Evolutionary conservation across 2,329 filamentous ascomycete species (phyloP), one percentile per base, ranked within the genome.

Genomic region (Penicillium sp.): DNA sequence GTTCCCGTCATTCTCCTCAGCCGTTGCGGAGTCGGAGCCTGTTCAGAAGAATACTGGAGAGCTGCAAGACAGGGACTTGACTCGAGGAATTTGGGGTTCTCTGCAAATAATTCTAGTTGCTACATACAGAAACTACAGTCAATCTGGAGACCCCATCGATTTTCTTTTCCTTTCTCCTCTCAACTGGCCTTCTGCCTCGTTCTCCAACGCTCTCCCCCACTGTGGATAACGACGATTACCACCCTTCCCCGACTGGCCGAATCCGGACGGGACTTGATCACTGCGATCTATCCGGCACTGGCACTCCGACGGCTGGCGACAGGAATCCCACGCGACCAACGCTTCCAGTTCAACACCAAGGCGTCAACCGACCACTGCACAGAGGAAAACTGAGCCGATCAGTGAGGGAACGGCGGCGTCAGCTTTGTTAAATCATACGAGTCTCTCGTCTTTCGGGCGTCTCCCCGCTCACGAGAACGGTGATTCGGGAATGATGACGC

Each of bases 401-500:
- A 18, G 18, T 18, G 18, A 18, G 18, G 18, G 18, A 18, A 18
- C 18, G 18, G 18, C 18, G 18, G 18, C 18, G 18, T 18, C 3
- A 18, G 18, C 18, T 18, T 18, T 18, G 18, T 18, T 18, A 3
- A 18, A 18, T 18, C 18, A 18, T 18, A 18, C 18, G 18, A 18
- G 18, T 18, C 18, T 18, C 18, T 18, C 18, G 18, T 18, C 18
- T 18, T 18, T 18, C 18, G 18, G 18, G 18, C 18, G 18, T 49
- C 50, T 56, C 50, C 56, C 56, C 44, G 47, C 29, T 26, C 29
- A 52, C 63, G 63, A 63, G 64, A 63, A 18, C 56, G 59, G 59
- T 60, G 55, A 56, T 62, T 53, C 46, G 49, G 53, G 52, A 60
- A 70, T 51, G 58, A 84, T 84, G 81, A 77, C 78, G 60, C 73